Evolutionary conservation across 441 rosid genomes (phyloP).

Genomic region (Adansonia madagascariensis): DNA sequence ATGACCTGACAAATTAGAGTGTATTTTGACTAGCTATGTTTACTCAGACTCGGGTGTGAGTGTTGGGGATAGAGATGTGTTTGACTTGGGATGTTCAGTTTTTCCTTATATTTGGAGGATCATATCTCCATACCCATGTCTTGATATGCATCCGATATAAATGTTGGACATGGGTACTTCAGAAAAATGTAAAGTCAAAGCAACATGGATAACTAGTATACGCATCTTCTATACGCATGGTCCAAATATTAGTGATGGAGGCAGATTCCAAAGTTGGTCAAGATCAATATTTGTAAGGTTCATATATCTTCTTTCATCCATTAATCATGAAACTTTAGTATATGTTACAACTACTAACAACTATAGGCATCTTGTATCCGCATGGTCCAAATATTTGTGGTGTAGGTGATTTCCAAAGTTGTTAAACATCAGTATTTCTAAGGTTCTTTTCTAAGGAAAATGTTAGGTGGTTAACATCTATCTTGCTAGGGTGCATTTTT

Average conservation of each 20-base stretch:
- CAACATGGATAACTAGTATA: not conserved
- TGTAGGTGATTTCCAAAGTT: not conserved
- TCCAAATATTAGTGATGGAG: not conserved
- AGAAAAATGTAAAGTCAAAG: too few relatives aligned
- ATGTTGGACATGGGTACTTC: too few relatives aligned
- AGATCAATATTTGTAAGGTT: not conserved
- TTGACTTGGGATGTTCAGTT: too few relatives aligned
- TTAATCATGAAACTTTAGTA: not conserved
- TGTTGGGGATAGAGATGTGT: too few relatives aligned
- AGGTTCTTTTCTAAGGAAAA: not conserved
- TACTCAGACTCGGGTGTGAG: too few relatives aligned
- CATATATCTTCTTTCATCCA: not conserved
- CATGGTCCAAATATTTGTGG: not conserved
- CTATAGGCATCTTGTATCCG: not conserved
- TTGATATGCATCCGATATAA: too few relatives aligned
- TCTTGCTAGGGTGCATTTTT: not conserved
- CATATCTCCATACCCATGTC: too few relatives aligned
- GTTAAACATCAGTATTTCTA: not conserved
- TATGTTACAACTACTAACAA: not conserved
- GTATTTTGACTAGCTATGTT: too few relatives aligned
- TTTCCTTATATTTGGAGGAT: too few relatives aligned
- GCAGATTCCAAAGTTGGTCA: not conserved
- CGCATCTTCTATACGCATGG: not conserved
- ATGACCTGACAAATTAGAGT: not conserved
- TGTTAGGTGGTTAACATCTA: not conserved